Percentiles rank a stretch among this genome's conserved stretches.
phyloP scores from a whole-genome alignment of 2,329 filamentous ascomycete species.

The Emmonsiellopsis sp. region DNA sequence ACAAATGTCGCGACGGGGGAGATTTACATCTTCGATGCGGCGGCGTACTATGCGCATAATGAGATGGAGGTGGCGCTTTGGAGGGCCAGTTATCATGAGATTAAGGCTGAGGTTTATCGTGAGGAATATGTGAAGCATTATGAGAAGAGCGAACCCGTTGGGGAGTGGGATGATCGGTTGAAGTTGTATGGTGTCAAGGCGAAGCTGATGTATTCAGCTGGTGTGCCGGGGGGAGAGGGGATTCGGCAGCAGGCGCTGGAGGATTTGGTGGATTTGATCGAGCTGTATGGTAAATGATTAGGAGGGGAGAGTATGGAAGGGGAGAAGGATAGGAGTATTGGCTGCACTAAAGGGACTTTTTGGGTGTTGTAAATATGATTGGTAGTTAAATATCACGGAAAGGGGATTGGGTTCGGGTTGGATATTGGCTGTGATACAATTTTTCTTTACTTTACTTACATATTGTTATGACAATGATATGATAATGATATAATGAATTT shows the following conservation, averaged over 20 bases:
- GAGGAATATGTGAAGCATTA: conserved; percentile 11
- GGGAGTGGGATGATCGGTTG: conserved; percentile 23
- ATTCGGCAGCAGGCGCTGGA: not conserved
- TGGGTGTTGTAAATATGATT: no score
- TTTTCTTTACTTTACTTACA: no score
- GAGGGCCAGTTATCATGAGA: conserved; percentile 14
- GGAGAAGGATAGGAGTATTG: no score
- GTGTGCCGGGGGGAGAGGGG: not conserved
- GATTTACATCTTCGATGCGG: conserved; percentile 25
- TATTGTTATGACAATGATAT: no score
- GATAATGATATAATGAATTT: no score
- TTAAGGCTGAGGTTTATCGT: conserved; percentile 8
- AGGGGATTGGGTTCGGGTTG: no score
- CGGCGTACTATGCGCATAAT: conserved; percentile 28
- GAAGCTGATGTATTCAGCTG: conserved; percentile 11
- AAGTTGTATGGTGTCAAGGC: conserved; percentile 19
- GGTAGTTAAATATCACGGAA: no score
- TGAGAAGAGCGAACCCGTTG: conserved; percentile 17
- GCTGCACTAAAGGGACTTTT: no score
- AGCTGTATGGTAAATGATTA: not conserved
- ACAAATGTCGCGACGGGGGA: conserved; percentile 20
- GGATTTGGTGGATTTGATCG: not conserved
- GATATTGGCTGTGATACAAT: no score
- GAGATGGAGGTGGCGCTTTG: conserved; percentile 27
- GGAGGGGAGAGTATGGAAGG: no score